phyloP scores from a whole-genome alignment of 164 flowering plant genomes.

The Echeveria elegans region DNA sequence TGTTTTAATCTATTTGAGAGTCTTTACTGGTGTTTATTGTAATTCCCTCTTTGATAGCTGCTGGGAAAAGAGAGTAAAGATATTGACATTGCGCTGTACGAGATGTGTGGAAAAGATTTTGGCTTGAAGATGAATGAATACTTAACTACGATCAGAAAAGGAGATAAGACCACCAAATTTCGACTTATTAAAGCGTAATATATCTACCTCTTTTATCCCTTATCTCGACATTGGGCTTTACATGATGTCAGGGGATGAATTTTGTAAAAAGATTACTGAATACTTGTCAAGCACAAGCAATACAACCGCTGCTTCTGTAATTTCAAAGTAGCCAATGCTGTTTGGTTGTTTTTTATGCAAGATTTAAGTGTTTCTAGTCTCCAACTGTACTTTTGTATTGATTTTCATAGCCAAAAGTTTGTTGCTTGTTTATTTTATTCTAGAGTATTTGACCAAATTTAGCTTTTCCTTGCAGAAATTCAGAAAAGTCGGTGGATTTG shows the following conservation, averaged over 20 bases:
- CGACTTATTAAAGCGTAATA: no score
- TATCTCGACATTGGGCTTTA: conserved; percentile 92
- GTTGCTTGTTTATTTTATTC: no score
- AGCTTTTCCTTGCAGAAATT: conserved; percentile 52
- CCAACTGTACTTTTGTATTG: no score
- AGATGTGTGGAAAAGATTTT: conserved; percentile 86
- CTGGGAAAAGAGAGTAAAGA: conserved; percentile 79
- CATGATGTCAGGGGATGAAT: conserved; percentile 78
- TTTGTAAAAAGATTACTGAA: conserved; percentile 68
- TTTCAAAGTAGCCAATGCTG: conserved; percentile 38
- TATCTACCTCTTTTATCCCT: no score
- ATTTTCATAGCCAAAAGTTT: no score
- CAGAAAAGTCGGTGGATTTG: conserved; percentile 93
- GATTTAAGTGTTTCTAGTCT: no score
- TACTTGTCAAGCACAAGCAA: conserved; percentile 51
- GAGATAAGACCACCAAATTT: no score
- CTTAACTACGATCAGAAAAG: no score
- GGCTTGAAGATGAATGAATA: no score
- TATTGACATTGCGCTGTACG: conserved; percentile 85
- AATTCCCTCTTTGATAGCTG: conserved; percentile 42
- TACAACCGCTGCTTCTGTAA: conserved; percentile 49
- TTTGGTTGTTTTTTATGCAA: no score
- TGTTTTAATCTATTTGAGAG: conserved; percentile 9
- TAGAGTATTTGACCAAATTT: neutral
- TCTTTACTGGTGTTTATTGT: neutral